Evolutionary conservation across 2,329 filamentous ascomycete genomes (phyloP), one percentile per base, ranked within the genome.

Genomic region (Dendrostoma leiphaemia): DNA sequence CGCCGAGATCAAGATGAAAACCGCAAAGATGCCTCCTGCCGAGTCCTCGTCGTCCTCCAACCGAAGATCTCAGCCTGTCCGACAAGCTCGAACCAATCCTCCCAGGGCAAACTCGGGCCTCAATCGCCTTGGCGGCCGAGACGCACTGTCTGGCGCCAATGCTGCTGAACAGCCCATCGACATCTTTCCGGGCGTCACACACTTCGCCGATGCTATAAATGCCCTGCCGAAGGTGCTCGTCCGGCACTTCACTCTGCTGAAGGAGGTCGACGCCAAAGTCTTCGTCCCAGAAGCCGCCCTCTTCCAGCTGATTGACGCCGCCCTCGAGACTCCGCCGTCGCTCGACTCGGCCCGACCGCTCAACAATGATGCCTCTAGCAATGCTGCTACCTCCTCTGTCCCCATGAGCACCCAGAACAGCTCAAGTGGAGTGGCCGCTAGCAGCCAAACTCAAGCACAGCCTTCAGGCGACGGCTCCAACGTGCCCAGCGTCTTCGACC

Each of bases 191-290:
- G 84, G 80, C 51, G 80, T 86, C 60, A 85, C 81, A 10, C 82
- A 86, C 72, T 97, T 99, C 69, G 90, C 93, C 59, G 92, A 97
- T 71, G 87, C 91, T 59, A 91, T 97, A 67, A 87, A 91, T 48
- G 92, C 93, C 35, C 83, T 99, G 24, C 94, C 94, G 4, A 92
- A 92, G 70, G 94, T 99, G 74, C 90, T 97, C 48, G 91, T 96
- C 63, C 87, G 91, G 67, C 93, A 99, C 71, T 96, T 96, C 64
- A 97, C 93, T 31, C 82, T 97, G 53, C 80, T 99, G 62, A 97
- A 97, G 71, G 94, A 99, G 74, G 94, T 97, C 45, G 94, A 99
- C 75, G 93, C 93, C 59, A 99, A 99, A 74, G 89, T 96, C 60
- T 94, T 92, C 72, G 86, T 85, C 24, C 89, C 94, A 6, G 91